Base-by-base conservation (phyloP, 1,284 basidiomycete species). In the Peniophora sp. region DNA sequence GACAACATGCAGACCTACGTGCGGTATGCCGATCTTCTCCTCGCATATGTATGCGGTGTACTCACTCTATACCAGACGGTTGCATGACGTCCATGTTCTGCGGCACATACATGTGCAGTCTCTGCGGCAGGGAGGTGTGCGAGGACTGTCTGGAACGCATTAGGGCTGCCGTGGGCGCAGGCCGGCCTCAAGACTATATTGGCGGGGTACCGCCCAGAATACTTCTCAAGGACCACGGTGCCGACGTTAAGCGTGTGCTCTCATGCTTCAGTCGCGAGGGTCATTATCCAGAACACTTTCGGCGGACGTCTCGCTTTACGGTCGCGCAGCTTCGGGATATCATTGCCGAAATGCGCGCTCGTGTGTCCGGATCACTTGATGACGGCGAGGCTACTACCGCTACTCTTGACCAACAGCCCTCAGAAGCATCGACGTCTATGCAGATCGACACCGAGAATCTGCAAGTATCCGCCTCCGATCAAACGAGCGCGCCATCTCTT, bases 31-130 rank as follows among this genome's bases (percentile, higher is more conserved):
- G 39, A 15, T 32, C 51, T 24, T 36, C 35, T 43, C 57, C n/a
- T n/a, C n/a, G n/a, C n/a, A n/a, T n/a, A n/a, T n/a, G 2, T 42
- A 44, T 47, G 48, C 51, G 36, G 50, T 50, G 42, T 24, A 8
- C 23, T 23, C 11, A 23, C 20, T 15, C n/a, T 8, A 20, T 49
- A 54, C 51, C 44, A 92, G 92, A 97, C 65, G 90, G 87, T 3
- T 97, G 94, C 65, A 85, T 88, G 68, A 92, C 90, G 2, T 92
- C 90, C 12, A 81, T 97, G 55, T 95, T 96, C 64, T 85, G 85
- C 9, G 84, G 83, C 51, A 88, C 82, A 52, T 96, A 85, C 80
- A 86, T 93, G 75, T 97, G 93, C 65, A 74, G 80, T 6, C 62
- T 77, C 17, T 97, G 93, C 64, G 93, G 92, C 1, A 81, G 90